Conservation (phyloP, 2,329 filamentous ascomycete species). For the Coniochaeta sp. region DNA sequence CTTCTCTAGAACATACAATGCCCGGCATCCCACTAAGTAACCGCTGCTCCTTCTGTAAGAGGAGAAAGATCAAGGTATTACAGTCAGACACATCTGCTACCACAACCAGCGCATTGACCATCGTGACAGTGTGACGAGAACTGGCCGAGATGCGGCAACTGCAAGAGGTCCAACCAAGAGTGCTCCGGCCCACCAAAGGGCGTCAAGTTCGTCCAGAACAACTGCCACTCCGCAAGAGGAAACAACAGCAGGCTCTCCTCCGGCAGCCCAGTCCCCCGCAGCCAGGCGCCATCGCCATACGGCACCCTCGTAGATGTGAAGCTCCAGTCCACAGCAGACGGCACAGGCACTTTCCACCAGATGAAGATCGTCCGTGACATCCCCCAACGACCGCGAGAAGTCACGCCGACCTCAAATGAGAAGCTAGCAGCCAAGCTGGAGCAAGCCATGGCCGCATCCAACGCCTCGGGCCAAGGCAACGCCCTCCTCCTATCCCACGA, state of each 20-base stretch:
- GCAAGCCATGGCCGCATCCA: background rate
- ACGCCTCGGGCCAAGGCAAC: background rate
- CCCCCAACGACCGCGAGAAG: background rate
- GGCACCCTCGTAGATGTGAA: constrained; percentile 3
- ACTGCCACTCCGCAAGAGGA: constrained; percentile 3
- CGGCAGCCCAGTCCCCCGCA: background rate
- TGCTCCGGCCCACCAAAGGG: background rate
- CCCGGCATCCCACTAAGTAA: background rate
- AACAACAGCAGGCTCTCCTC: constrained; percentile 3
- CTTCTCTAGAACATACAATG: background rate
- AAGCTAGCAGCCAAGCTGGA: background rate
- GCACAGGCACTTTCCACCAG: background rate
- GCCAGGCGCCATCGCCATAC: background rate
- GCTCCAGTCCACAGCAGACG: background rate
- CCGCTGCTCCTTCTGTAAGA: constrained; percentile 1
- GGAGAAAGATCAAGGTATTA: constrained; percentile 3
- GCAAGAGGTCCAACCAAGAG: constrained; percentile 1
- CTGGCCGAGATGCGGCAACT: constrained; percentile 3
- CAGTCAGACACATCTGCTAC: background rate
- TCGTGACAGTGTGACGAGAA: constrained; percentile 2
- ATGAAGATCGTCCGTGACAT: background rate
- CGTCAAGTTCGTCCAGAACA: constrained; percentile 5
- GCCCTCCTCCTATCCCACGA: constrained; percentile 1
- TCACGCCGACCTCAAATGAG: background rate
- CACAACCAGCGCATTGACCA: background rate